Evolutionary conservation across 2,329 filamentous ascomycete genomes (phyloP), one percentile per base, ranked within the genome.

Genomic region (Cercospora sesami): DNA sequence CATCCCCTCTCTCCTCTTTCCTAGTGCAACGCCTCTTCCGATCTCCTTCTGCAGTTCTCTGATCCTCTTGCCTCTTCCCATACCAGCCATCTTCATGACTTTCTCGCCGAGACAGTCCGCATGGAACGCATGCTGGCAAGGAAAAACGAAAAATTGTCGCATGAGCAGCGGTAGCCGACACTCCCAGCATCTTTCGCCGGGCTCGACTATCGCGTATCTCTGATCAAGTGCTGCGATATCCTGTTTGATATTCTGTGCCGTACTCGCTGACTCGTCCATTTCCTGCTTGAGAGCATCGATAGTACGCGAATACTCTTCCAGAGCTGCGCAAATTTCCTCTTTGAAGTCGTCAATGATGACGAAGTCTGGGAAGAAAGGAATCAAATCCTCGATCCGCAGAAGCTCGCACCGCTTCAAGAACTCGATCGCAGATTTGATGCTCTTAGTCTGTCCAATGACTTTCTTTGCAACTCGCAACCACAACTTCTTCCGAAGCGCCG

Each of bases 311-410:
- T 99, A 99, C 71, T 96, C 92, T 80, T 99, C 95, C 1, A 99
- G 86, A 0, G 96, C 95, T 0, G 88, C 85, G 81, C 95, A 99
- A 42, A 99, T 98, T 78, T 99, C 95, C 71, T 98, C 94, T 78
- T 98, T 97, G 86, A 99, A 99, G 79, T 98, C 95, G 78, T 99
- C 95, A 70, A 99, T 98, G 62, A 98, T 91, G 26, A 98, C 93
- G 77, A 99, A 99, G 78, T 99, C 95, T 0, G 95, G 95, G 81
- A 99, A 99, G 83, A 99, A 97, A 0, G 95, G 95, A 48, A 99
- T 98, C 31, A 99, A 82, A 76, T 99, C 95, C 81, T 99, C 95
- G 71, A 99, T 99, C 71, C 91, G 90, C 60, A 99, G 87, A 12
- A 98, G 85, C 69, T 97, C 93, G 78, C 94, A 97, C 9, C 93